Base-by-base conservation (phyloP, 139 green algal genomes). In the Micractinium conductrix region DNA sequence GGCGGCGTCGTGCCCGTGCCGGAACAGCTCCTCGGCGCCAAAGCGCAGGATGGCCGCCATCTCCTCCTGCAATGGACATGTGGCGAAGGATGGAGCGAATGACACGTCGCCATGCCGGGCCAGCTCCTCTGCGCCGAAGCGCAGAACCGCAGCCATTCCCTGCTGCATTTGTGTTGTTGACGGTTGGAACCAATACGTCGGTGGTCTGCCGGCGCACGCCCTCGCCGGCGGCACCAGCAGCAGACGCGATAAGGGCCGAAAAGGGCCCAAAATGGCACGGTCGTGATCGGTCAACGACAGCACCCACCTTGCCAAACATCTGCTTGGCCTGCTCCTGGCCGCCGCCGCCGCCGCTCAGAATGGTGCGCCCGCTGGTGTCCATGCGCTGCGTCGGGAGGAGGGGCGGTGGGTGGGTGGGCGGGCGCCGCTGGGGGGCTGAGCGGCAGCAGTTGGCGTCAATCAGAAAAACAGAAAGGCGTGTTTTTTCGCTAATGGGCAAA, bases 11-110 rank as follows among this genome's bases (percentile, higher is more conserved):
- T 96, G 87, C 9, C 90, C 87, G 37, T 91, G 87, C 60, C 96
- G 96, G 90, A 99, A 99, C 53, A 99, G 92, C 50, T 97, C 93
- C 91, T 98, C 96, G 24, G 96, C 96, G 3, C 96, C 96, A 90
- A 99, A 99, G 21, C 93, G 87, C 58, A 99, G 90, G 83, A 99
- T 99, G 74, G 95, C 94, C 2, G 95, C 93, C 88, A 99, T 88
- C 89, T 99, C 96, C 43, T 99, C 97, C 81, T 81, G 70, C 55
- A 60, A 50, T 24, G 48, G 48, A 58, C 10, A 16, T 10, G 48
- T 58, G 48, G 10, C 12, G 16, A 16, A 58, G 48, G 48, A 58
- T 24, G 48, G 48, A 16, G 48, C 37, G 89, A 82, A 48, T 89
- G 71, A 17, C 62, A 63, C 55, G 94, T n/a, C 92, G 7, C 89